Evolutionary conservation across 2,329 filamentous ascomycete species (phyloP).

Genomic region (Ceratocystis albifundus): DNA sequence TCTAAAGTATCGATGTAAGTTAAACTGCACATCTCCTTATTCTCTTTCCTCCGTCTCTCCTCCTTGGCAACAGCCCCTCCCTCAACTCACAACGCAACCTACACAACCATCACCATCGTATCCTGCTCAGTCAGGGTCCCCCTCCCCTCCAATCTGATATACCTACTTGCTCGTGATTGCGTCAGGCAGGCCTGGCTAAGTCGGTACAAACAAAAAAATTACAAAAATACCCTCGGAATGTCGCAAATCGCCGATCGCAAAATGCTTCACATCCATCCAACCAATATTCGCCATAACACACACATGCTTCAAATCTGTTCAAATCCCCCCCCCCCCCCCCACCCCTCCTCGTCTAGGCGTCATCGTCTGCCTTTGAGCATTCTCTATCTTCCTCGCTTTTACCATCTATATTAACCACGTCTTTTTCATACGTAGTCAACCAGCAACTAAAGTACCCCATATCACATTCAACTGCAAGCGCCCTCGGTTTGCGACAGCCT

Average conservation of each 20-base stretch:
- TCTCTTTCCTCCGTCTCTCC: background rate
- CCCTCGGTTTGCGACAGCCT: constrained; percentile 9
- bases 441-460: background rate
- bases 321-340: background rate
- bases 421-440: background rate
- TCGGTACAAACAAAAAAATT: background rate
- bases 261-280: background rate
- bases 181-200: background rate
- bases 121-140: too few species aligned
- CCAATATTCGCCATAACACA: background rate
- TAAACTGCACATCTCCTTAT: background rate
- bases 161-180: background rate
- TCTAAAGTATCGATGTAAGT: background rate
- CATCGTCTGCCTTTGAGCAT: background rate
- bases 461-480: constrained; percentile 3
- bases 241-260: constrained; percentile 1
- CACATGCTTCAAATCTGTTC: background rate
- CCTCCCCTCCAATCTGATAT: background rate
- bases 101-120: background rate
- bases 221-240: background rate
- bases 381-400: background rate
- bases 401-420: background rate
- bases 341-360: too few species aligned
- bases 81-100: background rate
- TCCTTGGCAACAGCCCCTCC: background rate